phyloP scores from a whole-genome alignment of 345 rosid species.

The Erodium maritimum region DNA sequence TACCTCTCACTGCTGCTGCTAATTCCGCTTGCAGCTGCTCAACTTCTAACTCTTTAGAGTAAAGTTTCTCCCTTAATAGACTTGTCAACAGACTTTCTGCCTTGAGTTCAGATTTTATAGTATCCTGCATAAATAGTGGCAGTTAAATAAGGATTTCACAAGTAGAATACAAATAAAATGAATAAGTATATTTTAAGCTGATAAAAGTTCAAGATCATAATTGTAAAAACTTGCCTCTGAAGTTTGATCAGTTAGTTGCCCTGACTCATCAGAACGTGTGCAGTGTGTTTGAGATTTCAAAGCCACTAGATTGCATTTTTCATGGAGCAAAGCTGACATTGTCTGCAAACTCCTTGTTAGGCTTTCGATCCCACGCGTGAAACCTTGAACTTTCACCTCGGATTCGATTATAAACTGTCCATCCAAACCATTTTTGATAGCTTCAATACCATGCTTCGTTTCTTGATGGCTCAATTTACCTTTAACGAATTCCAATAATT shows the following conservation, averaged over 20 bases:
- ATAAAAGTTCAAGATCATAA: neutral
- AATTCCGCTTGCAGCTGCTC: conserved; percentile 81
- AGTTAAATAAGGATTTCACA: neutral
- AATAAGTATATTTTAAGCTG: no score
- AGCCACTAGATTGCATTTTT: conserved; percentile 41
- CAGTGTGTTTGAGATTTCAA: conserved; percentile 20
- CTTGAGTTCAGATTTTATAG: conserved; percentile 46
- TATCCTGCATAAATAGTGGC: conserved; percentile 27
- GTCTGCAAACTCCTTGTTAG: conserved; percentile 68
- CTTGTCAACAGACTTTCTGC: conserved; percentile 62
- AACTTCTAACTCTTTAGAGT: conserved; percentile 70
- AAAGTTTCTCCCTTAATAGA: conserved; percentile 73
- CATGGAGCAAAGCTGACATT: conserved; percentile 45
- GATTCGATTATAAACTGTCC: conserved; percentile 63
- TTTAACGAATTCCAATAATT: conserved; percentile 57
- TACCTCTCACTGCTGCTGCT: conserved; percentile 72
- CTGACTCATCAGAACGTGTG: neutral
- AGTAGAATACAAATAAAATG: conserved; percentile 2
- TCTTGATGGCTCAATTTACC: conserved; percentile 33
- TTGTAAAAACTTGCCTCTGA: conserved; percentile 42
- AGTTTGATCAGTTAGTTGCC: conserved; percentile 29
- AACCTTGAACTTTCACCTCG: conserved; percentile 59
- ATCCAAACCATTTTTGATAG: conserved; percentile 29
- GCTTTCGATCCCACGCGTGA: conserved; percentile 62
- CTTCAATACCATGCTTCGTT: conserved; percentile 14